phyloP scores from a whole-genome alignment of 1,284 basidiomycete species.

The Heliocybe sulcata region DNA sequence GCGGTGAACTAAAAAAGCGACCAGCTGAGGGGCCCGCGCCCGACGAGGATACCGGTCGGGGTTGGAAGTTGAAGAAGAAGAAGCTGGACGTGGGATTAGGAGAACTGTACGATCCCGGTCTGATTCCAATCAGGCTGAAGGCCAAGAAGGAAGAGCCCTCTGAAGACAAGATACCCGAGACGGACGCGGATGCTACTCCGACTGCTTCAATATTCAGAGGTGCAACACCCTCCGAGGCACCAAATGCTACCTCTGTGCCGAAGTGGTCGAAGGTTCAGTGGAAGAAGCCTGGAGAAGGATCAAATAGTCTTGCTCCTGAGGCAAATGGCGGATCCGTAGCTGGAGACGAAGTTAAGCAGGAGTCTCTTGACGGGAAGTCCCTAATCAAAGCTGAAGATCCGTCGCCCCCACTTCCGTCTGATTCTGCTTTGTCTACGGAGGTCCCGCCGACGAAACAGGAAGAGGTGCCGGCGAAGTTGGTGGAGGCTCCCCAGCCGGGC shows the following conservation, averaged over 20 bases:
- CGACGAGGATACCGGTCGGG: slow-evolving; percentile 50
- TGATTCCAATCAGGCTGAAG: slow-evolving; percentile 56
- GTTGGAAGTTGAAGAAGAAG: slow-evolving; percentile 64
- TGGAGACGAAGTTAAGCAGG: not conserved
- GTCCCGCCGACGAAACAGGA: not conserved
- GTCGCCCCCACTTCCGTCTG: not conserved
- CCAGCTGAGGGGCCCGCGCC: slow-evolving; percentile 17
- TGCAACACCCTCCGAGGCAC: not conserved
- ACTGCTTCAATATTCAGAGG: too few relatives aligned
- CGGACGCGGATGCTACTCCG: slow-evolving; percentile 8
- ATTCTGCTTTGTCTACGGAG: not conserved
- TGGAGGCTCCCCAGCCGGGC: not conserved
- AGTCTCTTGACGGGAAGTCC: not conserved
- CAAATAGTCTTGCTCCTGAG: not conserved
- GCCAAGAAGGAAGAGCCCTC: slow-evolving; percentile 35
- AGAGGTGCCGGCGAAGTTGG: not conserved
- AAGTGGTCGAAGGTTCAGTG: slow-evolving; percentile 2
- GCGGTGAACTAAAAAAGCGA: slow-evolving; percentile 23
- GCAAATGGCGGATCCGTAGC: not conserved
- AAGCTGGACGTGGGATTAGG: slow-evolving; percentile 47
- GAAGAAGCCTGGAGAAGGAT: not conserved
- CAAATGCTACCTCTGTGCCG: not conserved
- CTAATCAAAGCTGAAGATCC: not conserved
- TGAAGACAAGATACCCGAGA: slow-evolving; percentile 14
- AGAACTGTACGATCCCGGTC: slow-evolving; percentile 66